A percentile compares a stretch with the other conserved stretches of the same genome.
These are phyloP conservation scores for Aquilaria yunnanensis DNA, from an alignment of 345 rosid genomes.

Conservation along the genomic window DNA sequence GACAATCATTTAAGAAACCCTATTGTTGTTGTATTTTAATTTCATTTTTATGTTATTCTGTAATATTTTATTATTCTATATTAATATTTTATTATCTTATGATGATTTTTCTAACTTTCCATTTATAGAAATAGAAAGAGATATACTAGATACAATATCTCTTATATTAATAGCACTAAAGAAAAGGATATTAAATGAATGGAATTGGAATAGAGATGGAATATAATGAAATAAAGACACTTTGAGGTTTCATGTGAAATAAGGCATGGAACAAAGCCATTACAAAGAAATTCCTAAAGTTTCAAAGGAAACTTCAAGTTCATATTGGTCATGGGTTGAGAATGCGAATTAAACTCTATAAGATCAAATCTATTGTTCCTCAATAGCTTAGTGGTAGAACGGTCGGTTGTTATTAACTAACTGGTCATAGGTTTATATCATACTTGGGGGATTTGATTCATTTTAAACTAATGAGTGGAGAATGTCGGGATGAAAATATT, in stretches of 20 bases:
- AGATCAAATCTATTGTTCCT: background rate
- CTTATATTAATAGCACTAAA: background rate
- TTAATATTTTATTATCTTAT: background rate
- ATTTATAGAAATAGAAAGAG: background rate
- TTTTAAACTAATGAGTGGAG: too few species aligned
- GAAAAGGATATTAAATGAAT: too few species aligned
- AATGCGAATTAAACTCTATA: background rate
- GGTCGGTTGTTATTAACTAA: background rate
- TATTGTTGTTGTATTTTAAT: too few species aligned
- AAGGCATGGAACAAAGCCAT: slow-evolving; percentile 2
- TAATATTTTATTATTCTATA: background rate
- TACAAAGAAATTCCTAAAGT: background rate
- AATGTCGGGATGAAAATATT: too few species aligned
- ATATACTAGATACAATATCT: background rate
- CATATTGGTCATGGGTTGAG: background rate
- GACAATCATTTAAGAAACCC: too few species aligned
- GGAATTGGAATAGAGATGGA: background rate
- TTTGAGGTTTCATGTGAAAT: slow-evolving; percentile 1
- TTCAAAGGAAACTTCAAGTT: background rate
- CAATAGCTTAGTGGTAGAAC: background rate
- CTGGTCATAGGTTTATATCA: background rate
- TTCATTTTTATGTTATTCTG: too few species aligned
- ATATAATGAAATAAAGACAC: slow-evolving; percentile 2
- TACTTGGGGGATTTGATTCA: too few species aligned
- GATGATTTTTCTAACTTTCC: background rate